These are phyloP conservation scores for Botryobasidium botryosum DNA, from an alignment of 768 basidiomycete genomes.

Conservation along the genomic window DNA sequence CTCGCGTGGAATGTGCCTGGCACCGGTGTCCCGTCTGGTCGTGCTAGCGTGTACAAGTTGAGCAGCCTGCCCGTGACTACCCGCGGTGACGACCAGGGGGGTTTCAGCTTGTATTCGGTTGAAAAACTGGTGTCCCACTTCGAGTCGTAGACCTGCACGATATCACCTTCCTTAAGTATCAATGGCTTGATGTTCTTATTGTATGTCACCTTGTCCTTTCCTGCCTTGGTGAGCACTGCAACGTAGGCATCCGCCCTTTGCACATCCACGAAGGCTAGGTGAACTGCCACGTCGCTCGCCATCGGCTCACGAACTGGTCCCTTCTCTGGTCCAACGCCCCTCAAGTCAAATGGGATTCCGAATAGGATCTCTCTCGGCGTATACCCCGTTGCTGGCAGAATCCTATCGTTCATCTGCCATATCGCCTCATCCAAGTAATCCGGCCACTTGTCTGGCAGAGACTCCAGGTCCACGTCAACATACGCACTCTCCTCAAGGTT, in stretches of 20 bases:
- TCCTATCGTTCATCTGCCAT: slow-evolving; percentile 11
- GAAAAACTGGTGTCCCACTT: slow-evolving; percentile 18
- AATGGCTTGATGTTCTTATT: slow-evolving; percentile 17
- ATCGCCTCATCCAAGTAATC: slow-evolving; percentile 19
- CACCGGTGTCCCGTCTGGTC: neutral
- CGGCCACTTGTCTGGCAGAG: slow-evolving; percentile 20
- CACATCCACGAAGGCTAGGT: slow-evolving; percentile 20
- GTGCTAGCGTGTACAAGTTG: neutral
- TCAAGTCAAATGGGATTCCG: slow-evolving; percentile 7
- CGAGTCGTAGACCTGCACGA: slow-evolving; percentile 20
- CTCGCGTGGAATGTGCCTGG: neutral
- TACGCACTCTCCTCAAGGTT: slow-evolving; percentile 17
- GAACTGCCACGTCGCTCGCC: slow-evolving; percentile 10
- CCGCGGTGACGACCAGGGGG: slow-evolving; percentile 20
- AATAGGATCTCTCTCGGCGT: slow-evolving; percentile 22
- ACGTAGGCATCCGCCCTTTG: slow-evolving; percentile 20
- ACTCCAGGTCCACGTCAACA: slow-evolving; percentile 10
- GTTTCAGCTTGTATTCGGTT: slow-evolving; percentile 18
- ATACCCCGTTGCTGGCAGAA: slow-evolving; percentile 14
- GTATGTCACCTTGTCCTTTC: slow-evolving; percentile 17
- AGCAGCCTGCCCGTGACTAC: neutral
- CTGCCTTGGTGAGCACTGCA: slow-evolving; percentile 14
- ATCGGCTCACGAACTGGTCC: neutral
- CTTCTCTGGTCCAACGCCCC: neutral
- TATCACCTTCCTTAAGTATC: slow-evolving; percentile 16